Conservation (phyloP, 352 stramenopile genomes). For the Sclerospora graminicola region DNA sequence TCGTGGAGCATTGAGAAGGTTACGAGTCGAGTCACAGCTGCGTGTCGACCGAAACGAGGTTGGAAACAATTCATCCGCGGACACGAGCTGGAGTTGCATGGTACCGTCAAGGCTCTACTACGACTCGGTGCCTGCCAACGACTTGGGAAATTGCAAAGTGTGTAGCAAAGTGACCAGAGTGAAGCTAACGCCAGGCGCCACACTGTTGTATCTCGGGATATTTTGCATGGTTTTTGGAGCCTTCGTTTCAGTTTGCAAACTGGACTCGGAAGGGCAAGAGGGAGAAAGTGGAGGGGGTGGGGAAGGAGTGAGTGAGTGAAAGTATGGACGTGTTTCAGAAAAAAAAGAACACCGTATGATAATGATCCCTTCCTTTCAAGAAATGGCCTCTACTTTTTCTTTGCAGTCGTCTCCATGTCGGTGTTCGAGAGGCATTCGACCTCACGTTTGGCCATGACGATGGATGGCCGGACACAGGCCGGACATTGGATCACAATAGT, state of each 20-base stretch:
- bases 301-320: not conserved
- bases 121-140: not conserved
- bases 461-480: not conserved
- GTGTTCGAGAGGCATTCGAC: no score
- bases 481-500: slow-evolving; percentile 2
- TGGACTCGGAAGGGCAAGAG: slow-evolving; percentile 13
- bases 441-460: no score
- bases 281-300: slow-evolving; percentile 1
- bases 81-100: slow-evolving; percentile 26
- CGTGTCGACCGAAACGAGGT: slow-evolving; percentile 12
- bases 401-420: not conserved
- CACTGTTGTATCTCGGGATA: slow-evolving; percentile 23
- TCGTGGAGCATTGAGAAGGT: slow-evolving; percentile 25
- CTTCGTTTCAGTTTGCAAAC: slow-evolving; percentile 23
- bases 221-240: slow-evolving; percentile 27
- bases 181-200: slow-evolving; percentile 16
- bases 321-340: not conserved
- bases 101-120: not conserved
- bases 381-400: not conserved
- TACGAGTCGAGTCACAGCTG: slow-evolving; percentile 37
- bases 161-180: slow-evolving; percentile 6
- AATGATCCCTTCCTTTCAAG: slow-evolving; percentile 2
- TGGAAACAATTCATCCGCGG: slow-evolving; percentile 9
- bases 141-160: slow-evolving; percentile 20
- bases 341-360: not conserved